Percentiles rank a stretch among this genome's conserved stretches.
phyloP scores from a whole-genome alignment of 1,139 yeast species.

The Spathaspora sp. region DNA sequence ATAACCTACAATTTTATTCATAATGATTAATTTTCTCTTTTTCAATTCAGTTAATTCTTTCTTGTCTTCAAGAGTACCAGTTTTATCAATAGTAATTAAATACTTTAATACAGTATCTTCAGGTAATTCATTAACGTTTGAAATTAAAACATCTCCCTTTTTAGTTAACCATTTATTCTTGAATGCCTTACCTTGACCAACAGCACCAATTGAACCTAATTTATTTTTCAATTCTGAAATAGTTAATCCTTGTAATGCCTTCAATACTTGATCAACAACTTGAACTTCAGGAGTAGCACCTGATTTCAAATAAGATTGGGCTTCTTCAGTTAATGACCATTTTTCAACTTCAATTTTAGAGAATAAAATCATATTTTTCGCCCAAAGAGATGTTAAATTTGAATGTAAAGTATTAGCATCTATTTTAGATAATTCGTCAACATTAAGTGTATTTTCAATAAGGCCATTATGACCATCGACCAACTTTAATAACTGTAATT shows the following conservation, averaged over 20 bases:
- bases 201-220: constrained; percentile 79
- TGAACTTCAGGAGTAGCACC: constrained; percentile 88
- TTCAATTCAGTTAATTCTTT: constrained; percentile 82
- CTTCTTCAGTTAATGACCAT: constrained; percentile 81
- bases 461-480: constrained; percentile 56
- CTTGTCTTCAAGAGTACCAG: constrained; percentile 58
- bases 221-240: constrained; percentile 76
- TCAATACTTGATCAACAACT: constrained; percentile 71
- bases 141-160: constrained; percentile 75
- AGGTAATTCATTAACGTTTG: constrained; percentile 54
- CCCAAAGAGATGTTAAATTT: constrained; percentile 81
- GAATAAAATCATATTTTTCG: constrained; percentile 78
- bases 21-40: constrained; percentile 82
- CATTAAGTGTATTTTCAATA: constrained; percentile 62
- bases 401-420: constrained; percentile 54
- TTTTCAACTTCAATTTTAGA: constrained; percentile 72
- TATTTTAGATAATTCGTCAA: constrained; percentile 43
- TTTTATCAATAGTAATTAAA: constrained; percentile 55
- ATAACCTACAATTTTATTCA: constrained; percentile 76
- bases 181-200: constrained; percentile 98
- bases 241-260: constrained; percentile 75
- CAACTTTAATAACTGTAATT: constrained; percentile 55
- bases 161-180: constrained; percentile 95
- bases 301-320: constrained; percentile 67
- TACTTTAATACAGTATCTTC: constrained; percentile 67